A percentile compares a stretch with the other conserved stretches of the same genome.
Conservation (phyloP, 2,329 filamentous ascomycete species). For the Epichloe coenophiala region DNA sequence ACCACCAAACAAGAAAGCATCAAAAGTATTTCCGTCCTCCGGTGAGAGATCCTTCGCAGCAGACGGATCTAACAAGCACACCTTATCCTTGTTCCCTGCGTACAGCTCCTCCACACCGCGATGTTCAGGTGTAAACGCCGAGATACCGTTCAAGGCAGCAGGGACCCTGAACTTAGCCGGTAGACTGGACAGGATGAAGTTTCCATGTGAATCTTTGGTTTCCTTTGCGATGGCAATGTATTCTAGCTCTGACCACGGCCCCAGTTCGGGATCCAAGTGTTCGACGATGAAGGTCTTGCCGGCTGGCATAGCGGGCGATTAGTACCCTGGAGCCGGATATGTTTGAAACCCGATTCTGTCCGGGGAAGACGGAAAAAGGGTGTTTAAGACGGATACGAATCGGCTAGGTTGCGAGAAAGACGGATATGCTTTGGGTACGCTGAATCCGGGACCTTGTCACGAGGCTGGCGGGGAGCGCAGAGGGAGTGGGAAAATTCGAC, state of each 20-base stretch:
- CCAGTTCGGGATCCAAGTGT: slow-evolving; percentile 89
- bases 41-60: slow-evolving; percentile 71
- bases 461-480: not conserved
- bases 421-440: too few species aligned
- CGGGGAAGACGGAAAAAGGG: not conserved
- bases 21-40: slow-evolving; percentile 69
- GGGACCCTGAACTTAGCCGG: slow-evolving; percentile 56
- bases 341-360: not conserved
- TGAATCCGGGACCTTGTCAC: too few species aligned
- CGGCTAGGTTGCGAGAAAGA: too few species aligned
- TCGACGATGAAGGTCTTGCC: slow-evolving; percentile 82
- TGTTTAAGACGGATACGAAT: not conserved
- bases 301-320: slow-evolving; percentile 20
- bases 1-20: slow-evolving; percentile 88
- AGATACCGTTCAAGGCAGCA: slow-evolving; percentile 35
- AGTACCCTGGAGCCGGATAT: too few species aligned
- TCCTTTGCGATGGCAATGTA: slow-evolving; percentile 80
- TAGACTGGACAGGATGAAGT: slow-evolving; percentile 74
- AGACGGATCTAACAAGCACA: slow-evolving; percentile 82
- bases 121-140: slow-evolving; percentile 57
- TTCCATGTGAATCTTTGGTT: slow-evolving; percentile 49
- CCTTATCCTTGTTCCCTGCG: slow-evolving; percentile 53
- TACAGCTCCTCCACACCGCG: slow-evolving; percentile 77
- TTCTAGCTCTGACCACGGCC: slow-evolving; percentile 87
- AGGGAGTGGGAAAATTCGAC: not conserved